A percentile compares a stretch with the other conserved stretches of the same genome.
phyloP scores from a whole-genome alignment of 2,329 filamentous ascomycete species.

The Trichoderma sp. region DNA sequence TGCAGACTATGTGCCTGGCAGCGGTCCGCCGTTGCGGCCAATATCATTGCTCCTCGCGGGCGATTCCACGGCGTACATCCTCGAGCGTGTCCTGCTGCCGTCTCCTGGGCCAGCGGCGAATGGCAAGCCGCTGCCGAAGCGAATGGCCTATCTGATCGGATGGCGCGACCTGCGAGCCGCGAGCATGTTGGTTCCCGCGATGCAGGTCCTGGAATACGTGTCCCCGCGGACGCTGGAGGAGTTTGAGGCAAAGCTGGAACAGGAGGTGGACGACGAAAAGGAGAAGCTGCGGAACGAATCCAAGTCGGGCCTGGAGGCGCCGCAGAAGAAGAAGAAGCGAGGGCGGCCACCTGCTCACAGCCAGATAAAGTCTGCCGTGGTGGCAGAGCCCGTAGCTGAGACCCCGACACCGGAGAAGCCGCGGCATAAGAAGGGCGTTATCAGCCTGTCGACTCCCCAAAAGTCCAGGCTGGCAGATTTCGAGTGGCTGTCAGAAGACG shows the following conservation, averaged over 20 bases:
- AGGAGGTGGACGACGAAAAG: conserved; percentile 49
- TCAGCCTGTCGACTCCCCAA: conserved; percentile 44
- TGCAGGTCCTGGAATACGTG: conserved; percentile 60
- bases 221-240: conserved; percentile 60
- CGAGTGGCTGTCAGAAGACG: conserved; percentile 39
- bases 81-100: conserved; percentile 56
- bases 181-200: conserved; percentile 50
- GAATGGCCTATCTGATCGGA: conserved; percentile 58
- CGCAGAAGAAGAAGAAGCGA: conserved; percentile 35
- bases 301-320: conserved; percentile 18
- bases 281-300: conserved; percentile 36
- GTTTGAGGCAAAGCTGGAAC: conserved; percentile 55
- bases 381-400: conserved; percentile 36
- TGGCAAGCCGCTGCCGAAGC: conserved; percentile 45
- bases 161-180: conserved; percentile 58
- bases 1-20: conserved; percentile 49
- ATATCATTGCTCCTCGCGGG: conserved; percentile 53
- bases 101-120: conserved; percentile 40
- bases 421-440: conserved; percentile 38
- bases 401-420: conserved; percentile 33
- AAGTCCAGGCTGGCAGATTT: conserved; percentile 41
- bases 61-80: conserved; percentile 61
- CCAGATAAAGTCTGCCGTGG: conserved; percentile 40
- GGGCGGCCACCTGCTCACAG: conserved; percentile 40
- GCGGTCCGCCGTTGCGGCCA: conserved; percentile 52